phyloP scores from a whole-genome alignment of 345 rosid species.

The Boechera divaricarpa region DNA sequence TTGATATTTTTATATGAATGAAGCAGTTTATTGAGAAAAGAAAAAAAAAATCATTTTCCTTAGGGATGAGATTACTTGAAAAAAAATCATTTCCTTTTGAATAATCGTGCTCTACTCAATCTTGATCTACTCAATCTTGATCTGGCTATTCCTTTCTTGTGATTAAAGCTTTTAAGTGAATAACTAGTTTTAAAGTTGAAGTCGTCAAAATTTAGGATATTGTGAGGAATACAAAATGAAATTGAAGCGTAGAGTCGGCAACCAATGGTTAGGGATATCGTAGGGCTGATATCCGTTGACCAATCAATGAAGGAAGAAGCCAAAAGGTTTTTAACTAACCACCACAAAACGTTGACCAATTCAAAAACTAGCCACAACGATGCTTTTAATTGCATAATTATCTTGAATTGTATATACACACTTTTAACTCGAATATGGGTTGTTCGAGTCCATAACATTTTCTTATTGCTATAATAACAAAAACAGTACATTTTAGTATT shows the following conservation, averaged over 20 bases:
- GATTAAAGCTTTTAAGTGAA: background rate
- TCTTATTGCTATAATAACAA: too few relatives aligned
- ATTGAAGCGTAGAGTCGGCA: background rate
- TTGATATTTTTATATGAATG: background rate
- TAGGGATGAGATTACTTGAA: too few relatives aligned
- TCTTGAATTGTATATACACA: too few relatives aligned
- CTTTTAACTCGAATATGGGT: too few relatives aligned
- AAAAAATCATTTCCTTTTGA: background rate
- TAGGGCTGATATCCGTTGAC: conserved; percentile 28
- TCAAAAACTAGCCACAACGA: background rate
- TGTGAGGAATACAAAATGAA: background rate
- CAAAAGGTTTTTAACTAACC: background rate
- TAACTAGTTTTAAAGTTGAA: conserved; percentile 2
- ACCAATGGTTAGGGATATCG: conserved; percentile 1
- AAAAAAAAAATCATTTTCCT: too few relatives aligned
- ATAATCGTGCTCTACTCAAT: background rate
- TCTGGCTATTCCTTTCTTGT: background rate
- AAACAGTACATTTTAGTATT: too few relatives aligned
- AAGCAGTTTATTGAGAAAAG: background rate
- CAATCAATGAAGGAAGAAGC: background rate
- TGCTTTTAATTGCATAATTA: too few relatives aligned
- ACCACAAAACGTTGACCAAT: conserved; percentile 26
- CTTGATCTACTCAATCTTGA: background rate
- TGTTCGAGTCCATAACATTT: too few relatives aligned
- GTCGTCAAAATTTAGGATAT: conserved; percentile 9